phyloP scores from a whole-genome alignment of 225 moss, liverwort and hornwort genomes.

The Neckera pumila region DNA sequence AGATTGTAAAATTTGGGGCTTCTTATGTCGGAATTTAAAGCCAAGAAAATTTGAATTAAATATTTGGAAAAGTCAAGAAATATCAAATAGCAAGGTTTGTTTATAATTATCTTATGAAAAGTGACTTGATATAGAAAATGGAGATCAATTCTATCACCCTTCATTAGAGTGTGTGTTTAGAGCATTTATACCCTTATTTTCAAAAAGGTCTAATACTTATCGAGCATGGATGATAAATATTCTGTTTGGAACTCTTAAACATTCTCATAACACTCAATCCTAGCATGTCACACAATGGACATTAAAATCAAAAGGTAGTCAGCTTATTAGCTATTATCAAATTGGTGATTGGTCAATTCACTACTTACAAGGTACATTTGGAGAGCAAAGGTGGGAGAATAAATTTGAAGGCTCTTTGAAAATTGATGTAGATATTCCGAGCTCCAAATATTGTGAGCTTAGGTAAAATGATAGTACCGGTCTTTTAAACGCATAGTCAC shows the following conservation, averaged over 20 bases:
- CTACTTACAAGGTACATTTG: neutral
- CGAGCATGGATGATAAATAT: neutral
- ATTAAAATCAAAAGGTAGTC: neutral
- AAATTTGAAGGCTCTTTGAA: neutral
- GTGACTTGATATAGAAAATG: rapidly evolving
- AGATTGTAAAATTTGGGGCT: neutral
- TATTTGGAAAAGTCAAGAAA: neutral
- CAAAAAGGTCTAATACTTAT: neutral
- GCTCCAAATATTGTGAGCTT: neutral
- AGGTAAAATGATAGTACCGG: too few relatives aligned
- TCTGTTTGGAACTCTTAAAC: rapidly evolving
- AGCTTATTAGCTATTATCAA: neutral
- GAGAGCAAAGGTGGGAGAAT: rapidly evolving
- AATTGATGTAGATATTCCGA: neutral
- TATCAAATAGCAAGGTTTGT: rapidly evolving
- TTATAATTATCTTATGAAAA: neutral
- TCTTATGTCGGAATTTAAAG: neutral
- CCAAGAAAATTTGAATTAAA: neutral
- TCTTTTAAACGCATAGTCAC: too few relatives aligned
- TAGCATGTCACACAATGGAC: rapidly evolving
- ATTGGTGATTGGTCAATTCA: neutral
- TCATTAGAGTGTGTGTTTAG: too few relatives aligned
- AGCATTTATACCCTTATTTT: neutral
- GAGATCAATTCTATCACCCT: rapidly evolving
- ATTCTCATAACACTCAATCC: neutral